phyloP scores from a whole-genome alignment of 257 asterid genomes.

The Ligustrum vulgare region DNA sequence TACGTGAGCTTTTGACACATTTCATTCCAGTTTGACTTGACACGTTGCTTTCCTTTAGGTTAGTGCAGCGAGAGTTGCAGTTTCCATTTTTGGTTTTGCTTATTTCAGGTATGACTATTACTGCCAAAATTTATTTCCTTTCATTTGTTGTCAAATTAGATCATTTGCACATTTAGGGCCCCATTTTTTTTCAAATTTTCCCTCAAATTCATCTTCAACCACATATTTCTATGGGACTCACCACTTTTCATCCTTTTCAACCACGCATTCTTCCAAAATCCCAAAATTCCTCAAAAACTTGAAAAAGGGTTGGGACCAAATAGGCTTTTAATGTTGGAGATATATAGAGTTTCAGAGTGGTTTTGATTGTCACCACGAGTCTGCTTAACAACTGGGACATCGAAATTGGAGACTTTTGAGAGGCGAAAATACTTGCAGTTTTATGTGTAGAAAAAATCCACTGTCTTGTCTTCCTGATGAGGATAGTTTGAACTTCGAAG shows the following conservation, averaged over 20 bases:
- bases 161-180: neutral
- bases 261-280: no score
- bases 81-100: conserved; percentile 93
- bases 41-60: conserved; percentile 48
- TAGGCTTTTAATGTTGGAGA: neutral
- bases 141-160: conserved; percentile 4
- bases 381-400: neutral
- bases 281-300: no score
- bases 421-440: neutral
- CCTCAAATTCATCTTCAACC: no score
- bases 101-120: conserved; percentile 73
- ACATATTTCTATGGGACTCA: no score
- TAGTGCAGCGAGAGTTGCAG: conserved; percentile 68
- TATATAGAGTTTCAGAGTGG: neutral
- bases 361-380: neutral
- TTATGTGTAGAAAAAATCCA: neutral
- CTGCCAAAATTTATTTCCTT: conserved; percentile 10
- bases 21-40: conserved; percentile 16
- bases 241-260: no score
- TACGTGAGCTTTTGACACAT: conserved; percentile 17
- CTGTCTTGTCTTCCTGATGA: neutral
- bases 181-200: no score
- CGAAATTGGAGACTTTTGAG: neutral
- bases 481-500: neutral
- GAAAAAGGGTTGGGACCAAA: no score